Base-by-base conservation (phyloP, 164 flowering plant genomes). In the Chimonanthus salicifolius region DNA sequence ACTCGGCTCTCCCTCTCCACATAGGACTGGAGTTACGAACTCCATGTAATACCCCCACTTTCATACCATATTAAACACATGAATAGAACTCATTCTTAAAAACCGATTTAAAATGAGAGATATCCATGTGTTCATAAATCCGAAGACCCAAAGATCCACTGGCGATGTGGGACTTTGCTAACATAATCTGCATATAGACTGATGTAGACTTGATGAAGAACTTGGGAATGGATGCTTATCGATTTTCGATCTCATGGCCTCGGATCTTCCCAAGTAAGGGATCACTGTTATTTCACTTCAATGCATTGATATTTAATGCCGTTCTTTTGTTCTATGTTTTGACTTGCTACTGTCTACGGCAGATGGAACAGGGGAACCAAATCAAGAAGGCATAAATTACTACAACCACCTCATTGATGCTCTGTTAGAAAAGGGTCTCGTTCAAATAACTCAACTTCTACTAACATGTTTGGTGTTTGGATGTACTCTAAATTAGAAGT, bases 231-330 rank as follows among this genome's bases (percentile, higher is more conserved):
- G 97, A 92, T 81, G 94, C 97, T 71, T 94, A 92, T 78, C 85
- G 97, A 80, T 91, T 92, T 75, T 94, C 98, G 9, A 88, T 94
- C 65, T 90, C 97, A 62, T 92, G 97, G 98, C 69, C 98, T 45
- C 88, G 98, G 85, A 91, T 94, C 62, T 87, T 86, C 75, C 95
- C 95, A 66, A 88, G 97, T 92, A 85, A 87, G 86, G 68, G 33
- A 11, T 47, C 16, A 63, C 10, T 3, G n/a, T 21, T 13, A 18
- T 4, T 49, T 20, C 1, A 7, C 60, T 48, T 64, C 3, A 20
- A 33, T 7, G 48, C 43, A 33, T 33, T 46, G 45, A 50, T 15
- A 54, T 70, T 51, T 51, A 13, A 8, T 62, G 47, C 62, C 43
- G 7, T 15, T 15, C 64, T 7, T 5, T 51, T 51, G 6, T 45